A percentile compares a stretch with the other conserved stretches of the same genome.
phyloP scores from a whole-genome alignment of 2,329 filamentous ascomycete genomes.

The Fonsecaea monophora region DNA sequence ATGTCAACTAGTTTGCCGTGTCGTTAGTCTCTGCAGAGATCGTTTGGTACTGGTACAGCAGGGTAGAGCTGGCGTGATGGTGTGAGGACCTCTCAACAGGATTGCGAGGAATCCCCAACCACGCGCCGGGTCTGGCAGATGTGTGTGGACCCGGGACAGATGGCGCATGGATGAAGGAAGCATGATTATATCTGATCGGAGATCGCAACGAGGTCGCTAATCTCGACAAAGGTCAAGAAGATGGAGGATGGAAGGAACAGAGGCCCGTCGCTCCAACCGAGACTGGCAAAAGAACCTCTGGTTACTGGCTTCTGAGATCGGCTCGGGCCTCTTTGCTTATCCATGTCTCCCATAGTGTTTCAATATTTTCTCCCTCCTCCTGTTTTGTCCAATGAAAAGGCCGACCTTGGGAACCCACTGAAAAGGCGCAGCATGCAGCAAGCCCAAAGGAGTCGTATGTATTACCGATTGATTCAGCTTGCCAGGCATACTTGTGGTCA shows the following conservation, averaged over 20 bases:
- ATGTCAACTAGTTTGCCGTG: not conserved
- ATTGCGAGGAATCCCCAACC: not conserved
- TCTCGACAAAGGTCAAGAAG: constrained; percentile 7
- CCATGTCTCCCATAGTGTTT: not conserved
- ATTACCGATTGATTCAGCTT: not conserved
- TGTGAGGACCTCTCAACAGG: not conserved
- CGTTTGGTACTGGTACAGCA: not conserved
- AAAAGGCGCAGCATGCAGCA: not conserved
- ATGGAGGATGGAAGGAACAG: not conserved
- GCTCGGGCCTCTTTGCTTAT: not conserved
- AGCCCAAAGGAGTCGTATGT: not conserved
- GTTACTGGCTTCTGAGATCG: not conserved
- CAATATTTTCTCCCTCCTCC: not conserved
- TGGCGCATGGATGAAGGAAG: not conserved
- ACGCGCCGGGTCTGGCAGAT: constrained; percentile 1
- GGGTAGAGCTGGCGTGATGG: not conserved
- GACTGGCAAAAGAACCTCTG: not conserved
- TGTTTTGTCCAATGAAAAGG: not conserved
- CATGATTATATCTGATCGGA: not conserved
- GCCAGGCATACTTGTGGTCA: not conserved
- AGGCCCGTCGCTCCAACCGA: not conserved
- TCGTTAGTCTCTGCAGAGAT: not conserved
- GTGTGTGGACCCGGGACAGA: not conserved
- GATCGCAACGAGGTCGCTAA: not conserved
- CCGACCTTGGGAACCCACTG: not conserved